These are phyloP conservation scores for Coemansia sp. DNA, from an alignment of 192 early-diverging fungal species.

Conservation along the genomic window DNA sequence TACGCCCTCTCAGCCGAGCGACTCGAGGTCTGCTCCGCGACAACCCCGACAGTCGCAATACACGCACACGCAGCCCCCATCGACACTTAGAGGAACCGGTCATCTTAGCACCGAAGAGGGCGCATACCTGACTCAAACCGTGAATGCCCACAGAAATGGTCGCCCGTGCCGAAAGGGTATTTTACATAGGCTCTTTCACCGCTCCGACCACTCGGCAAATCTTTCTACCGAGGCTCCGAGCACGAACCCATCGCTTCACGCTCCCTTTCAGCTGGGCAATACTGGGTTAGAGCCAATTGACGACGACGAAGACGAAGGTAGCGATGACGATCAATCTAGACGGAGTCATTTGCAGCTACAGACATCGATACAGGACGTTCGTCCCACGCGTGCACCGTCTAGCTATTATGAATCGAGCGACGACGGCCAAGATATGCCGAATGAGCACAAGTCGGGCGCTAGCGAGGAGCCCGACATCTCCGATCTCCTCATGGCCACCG, in stretches of 20 bases:
- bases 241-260: not conserved
- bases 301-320: not conserved
- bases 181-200: not conserved
- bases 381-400: not conserved
- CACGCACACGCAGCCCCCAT: not conserved
- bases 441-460: not conserved
- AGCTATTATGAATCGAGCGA: conserved; percentile 8
- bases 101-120: not conserved
- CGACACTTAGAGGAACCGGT: not conserved
- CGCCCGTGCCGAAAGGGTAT: conserved; percentile 2
- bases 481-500: conserved; percentile 53
- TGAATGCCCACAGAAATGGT: not conserved
- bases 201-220: not conserved
- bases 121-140: not conserved
- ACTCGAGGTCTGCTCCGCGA: not conserved
- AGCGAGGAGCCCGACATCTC: conserved; percentile 51
- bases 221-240: not conserved
- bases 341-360: not conserved
- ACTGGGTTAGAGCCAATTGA: conserved; percentile 1
- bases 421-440: not conserved
- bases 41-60: not conserved
- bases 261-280: not conserved
- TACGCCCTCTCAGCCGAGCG: not conserved
- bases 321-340: not conserved
- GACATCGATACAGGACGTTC: not conserved